These are phyloP conservation scores for Pharnaceum exiguum DNA, from an alignment of 148 eudicot species.

Conservation along the genomic window DNA sequence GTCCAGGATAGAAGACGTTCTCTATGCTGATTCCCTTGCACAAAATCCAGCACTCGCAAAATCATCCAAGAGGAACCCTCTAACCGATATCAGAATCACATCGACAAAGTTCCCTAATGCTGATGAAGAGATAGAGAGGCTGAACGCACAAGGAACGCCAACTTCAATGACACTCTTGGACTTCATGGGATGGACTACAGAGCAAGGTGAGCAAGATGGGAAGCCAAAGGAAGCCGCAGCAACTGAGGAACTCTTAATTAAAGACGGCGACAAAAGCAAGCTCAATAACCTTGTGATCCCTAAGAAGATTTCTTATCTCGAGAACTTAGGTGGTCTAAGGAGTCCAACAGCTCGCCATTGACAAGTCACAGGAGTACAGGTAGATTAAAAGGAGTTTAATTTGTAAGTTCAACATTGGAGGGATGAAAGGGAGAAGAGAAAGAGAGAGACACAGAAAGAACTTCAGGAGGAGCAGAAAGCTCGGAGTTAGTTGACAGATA, in stretches of 20 bases:
- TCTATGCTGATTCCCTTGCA: constrained; percentile 51
- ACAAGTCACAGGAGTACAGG: constrained; percentile 7
- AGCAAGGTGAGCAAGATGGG: constrained; percentile 31
- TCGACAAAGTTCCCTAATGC: constrained; percentile 34
- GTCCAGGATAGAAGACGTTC: constrained; percentile 73
- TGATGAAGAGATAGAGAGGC: constrained; percentile 54
- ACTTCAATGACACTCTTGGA: constrained; percentile 67
- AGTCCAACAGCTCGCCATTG: constrained; percentile 70
- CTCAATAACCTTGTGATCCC: constrained; percentile 30
- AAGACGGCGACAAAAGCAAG: constrained; percentile 24
- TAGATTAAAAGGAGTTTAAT: constrained; percentile 2
- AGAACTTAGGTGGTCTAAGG: constrained; percentile 53
- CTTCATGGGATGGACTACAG: constrained; percentile 67
- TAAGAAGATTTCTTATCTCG: constrained; percentile 55
- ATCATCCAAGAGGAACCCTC: constrained; percentile 23
- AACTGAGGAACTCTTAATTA: constrained; percentile 25
- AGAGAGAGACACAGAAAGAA: background rate
- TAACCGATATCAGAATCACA: constrained; percentile 22
- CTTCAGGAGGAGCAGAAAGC: constrained; percentile 8
- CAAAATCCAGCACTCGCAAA: constrained; percentile 44
- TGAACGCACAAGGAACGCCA: constrained; percentile 40
- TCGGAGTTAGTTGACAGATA: constrained; percentile 8
- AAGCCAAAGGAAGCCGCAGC: constrained; percentile 30
- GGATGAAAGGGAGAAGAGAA: constrained; percentile 12
- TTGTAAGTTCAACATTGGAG: constrained; percentile 15